A percentile compares a stretch with the other conserved stretches of the same genome.
Evolutionary conservation across 164 flowering plant species (phyloP).

Genomic region (Vitis vinifera): ASM3070453v1 NC_081818.1:657001-657500

Average conservation of each 20-base stretch:
- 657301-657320: not conserved
- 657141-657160: slow-evolving; percentile 57
- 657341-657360: no score
- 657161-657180: slow-evolving; percentile 48
- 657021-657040: slow-evolving; percentile 64
- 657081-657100: slow-evolving; percentile 73
- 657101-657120: slow-evolving; percentile 67
- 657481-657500: no score
- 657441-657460: no score
- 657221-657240: no score
- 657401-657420: not conserved
- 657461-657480: no score
- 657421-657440: not conserved
- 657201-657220: no score
- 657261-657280: no score
- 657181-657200: no score
- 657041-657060: slow-evolving; percentile 66
- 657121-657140: slow-evolving; percentile 56
- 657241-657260: no score
- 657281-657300: no score
- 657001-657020: slow-evolving; percentile 45
- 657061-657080: slow-evolving; percentile 62
- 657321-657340: not conserved
- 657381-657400: not conserved
- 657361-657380: no score